Conservation (phyloP, 257 asterid species). For the Coffea eugenioides region DNA sequence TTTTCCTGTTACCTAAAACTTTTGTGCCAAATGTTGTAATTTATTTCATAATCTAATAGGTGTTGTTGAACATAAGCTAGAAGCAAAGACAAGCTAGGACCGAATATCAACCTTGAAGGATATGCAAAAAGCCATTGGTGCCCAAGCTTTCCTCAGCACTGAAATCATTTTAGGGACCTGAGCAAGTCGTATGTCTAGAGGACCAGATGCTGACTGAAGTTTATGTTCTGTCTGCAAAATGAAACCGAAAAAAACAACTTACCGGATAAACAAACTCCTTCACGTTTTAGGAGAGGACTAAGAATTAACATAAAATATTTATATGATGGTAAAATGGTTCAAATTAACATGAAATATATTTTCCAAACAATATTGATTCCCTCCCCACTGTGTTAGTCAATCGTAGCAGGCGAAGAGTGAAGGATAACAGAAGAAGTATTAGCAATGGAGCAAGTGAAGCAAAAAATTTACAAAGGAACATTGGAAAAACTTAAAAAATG, state of each 20-base stretch:
- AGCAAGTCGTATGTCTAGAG: conserved; percentile 85
- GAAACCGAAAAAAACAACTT: neutral
- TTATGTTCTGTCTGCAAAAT: conserved; percentile 64
- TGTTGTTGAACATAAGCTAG: neutral
- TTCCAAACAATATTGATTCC: neutral
- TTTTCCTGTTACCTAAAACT: neutral
- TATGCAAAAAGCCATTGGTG: conserved; percentile 85
- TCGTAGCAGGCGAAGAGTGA: neutral
- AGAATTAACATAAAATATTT: neutral
- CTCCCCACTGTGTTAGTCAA: neutral
- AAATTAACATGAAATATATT: neutral
- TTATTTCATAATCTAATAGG: neutral
- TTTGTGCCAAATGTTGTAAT: neutral
- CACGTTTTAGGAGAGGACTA: neutral
- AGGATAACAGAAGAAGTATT: conserved; percentile 1
- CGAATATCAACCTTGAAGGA: conserved; percentile 70
- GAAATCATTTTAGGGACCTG: conserved; percentile 95
- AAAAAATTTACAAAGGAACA: neutral
- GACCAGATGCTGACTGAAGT: conserved; percentile 91
- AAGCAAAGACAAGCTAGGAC: neutral
- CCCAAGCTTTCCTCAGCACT: conserved; percentile 84
- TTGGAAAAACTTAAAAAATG: neutral
- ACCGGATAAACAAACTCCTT: neutral
- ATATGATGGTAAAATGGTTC: neutral
- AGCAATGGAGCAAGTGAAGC: neutral